Conservation (phyloP, 208 protist genomes). For the Acanthamoeba healyi region DNA sequence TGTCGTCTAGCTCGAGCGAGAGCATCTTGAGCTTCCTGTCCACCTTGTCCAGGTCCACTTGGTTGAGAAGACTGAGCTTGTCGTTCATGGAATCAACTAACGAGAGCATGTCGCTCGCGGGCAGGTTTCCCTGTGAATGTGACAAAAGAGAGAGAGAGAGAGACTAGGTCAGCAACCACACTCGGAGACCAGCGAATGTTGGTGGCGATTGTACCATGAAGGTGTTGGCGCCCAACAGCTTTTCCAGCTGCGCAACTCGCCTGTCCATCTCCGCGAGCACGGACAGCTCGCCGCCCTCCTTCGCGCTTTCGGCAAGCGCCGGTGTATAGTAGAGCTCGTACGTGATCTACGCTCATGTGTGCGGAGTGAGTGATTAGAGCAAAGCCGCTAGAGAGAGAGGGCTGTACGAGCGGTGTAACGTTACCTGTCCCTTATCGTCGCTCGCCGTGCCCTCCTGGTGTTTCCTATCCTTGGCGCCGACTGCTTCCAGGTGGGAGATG, state of each 20-base stretch:
- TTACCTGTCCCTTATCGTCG: conserved; percentile 2
- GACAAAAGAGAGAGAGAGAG: neutral
- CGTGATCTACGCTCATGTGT: conserved; percentile 14
- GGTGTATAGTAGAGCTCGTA: conserved; percentile 71
- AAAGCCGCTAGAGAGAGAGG: neutral
- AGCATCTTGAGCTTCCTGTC: conserved; percentile 77
- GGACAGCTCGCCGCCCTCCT: conserved; percentile 7
- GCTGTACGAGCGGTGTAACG: neutral
- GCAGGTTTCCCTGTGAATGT: conserved; percentile 29
- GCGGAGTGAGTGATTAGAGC: neutral
- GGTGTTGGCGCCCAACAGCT: conserved; percentile 64
- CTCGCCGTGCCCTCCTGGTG: neutral
- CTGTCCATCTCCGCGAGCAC: conserved; percentile 33
- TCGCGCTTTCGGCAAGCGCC: neutral
- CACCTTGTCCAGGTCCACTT: conserved; percentile 33
- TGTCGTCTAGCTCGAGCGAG: conserved; percentile 64
- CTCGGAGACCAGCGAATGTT: neutral
- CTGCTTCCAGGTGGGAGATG: neutral
- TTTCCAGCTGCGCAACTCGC: conserved; percentile 56
- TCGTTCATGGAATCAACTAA: conserved; percentile 41
- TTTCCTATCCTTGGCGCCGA: neutral
- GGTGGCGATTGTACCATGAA: conserved; percentile 29
- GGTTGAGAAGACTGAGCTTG: conserved; percentile 68
- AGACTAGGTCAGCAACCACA: neutral
- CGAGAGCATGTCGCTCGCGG: conserved; percentile 38